phyloP scores from a whole-genome alignment of 495 filamentous ascomycete species.

The Clohesyomyces aquaticus region DNA sequence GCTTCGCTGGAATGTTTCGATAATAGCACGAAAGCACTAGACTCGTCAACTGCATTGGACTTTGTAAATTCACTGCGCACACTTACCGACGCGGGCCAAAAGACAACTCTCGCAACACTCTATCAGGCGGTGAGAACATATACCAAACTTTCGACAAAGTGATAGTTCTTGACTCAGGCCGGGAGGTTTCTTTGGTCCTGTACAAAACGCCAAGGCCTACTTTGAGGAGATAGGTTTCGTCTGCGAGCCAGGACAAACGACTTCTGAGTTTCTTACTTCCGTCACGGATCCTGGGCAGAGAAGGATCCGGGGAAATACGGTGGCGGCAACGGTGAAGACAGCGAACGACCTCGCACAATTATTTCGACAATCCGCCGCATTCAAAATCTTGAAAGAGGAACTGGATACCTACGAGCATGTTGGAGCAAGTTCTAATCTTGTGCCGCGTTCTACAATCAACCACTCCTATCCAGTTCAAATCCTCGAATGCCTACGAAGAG shows the following conservation, averaged over 20 bases:
- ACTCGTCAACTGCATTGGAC: constrained; percentile 77
- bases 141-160: constrained; percentile 82
- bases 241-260: constrained; percentile 67
- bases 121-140: constrained; percentile 82
- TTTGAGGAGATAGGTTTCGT: constrained; percentile 69
- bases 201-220: constrained; percentile 64
- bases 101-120: constrained; percentile 77
- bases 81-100: constrained; percentile 77
- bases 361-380: too few species aligned
- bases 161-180: constrained; percentile 65
- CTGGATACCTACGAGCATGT: too few species aligned
- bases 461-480: too few species aligned
- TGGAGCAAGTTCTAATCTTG: too few species aligned
- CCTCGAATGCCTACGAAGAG: too few species aligned
- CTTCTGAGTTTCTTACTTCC: constrained; percentile 73
- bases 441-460: too few species aligned
- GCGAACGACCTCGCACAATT: too few species aligned
- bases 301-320: too few species aligned
- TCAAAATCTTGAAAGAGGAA: too few species aligned
- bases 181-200: constrained; percentile 68
- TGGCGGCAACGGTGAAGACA: too few species aligned
- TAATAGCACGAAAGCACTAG: constrained; percentile 76
- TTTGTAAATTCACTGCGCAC: constrained; percentile 73
- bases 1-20: constrained; percentile 61
- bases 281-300: constrained; percentile 73